Percentiles rank a stretch among this genome's conserved stretches.
Evolutionary conservation across 495 filamentous ascomycete species (phyloP).

Genomic region (Trichoderma virens): DNA sequence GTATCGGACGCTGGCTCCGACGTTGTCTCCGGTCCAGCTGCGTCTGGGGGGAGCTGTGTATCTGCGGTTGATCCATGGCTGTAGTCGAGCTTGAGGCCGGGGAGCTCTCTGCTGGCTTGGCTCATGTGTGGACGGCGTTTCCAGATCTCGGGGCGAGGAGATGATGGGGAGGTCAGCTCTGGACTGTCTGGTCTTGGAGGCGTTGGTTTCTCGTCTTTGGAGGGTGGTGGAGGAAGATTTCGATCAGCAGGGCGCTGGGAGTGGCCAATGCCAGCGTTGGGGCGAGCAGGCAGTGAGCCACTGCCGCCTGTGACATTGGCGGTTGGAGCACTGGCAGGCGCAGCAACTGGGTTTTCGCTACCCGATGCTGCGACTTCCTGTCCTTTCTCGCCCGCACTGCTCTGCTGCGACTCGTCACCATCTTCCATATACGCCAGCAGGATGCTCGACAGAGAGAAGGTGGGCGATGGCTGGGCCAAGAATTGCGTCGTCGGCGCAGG

Average conservation of each 20-base stretch:
- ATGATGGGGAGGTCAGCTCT: constrained; percentile 18
- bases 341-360: background rate
- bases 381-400: background rate
- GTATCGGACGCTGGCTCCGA: background rate
- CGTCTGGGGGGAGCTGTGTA: background rate
- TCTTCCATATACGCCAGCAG: constrained; percentile 32
- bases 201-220: constrained; percentile 24
- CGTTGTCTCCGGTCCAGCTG: background rate
- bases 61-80: constrained; percentile 40
- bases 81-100: constrained; percentile 34
- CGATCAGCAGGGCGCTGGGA: no score
- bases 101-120: constrained; percentile 31
- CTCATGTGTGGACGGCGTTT: constrained; percentile 35
- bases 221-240: constrained; percentile 30
- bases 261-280: background rate
- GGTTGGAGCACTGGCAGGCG: background rate
- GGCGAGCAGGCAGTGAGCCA: constrained; percentile 7
- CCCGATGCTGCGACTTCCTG: constrained; percentile 3
- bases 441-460: constrained; percentile 35
- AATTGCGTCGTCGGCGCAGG: constrained; percentile 8
- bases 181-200: constrained; percentile 9
- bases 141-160: constrained; percentile 35
- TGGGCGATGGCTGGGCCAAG: constrained; percentile 19
- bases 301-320: background rate
- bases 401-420: constrained; percentile 19